These are phyloP conservation scores for Colletotrichum lini DNA, from an alignment of 2,329 filamentous ascomycete species.

Conservation along the genomic window DNA sequence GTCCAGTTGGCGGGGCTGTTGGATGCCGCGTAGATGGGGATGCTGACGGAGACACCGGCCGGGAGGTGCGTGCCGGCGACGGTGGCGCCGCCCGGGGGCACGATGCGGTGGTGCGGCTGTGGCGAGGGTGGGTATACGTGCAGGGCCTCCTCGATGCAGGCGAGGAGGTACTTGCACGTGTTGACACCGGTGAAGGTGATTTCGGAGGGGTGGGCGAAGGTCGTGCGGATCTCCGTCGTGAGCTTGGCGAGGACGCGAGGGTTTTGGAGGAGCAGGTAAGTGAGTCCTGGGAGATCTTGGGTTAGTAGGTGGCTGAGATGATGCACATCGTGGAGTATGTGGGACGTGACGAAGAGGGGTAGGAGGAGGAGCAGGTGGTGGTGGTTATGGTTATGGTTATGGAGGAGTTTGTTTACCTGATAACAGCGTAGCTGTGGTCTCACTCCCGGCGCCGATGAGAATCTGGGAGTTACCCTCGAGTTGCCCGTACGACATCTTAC, in stretches of 20 bases:
- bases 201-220: constrained; percentile 33
- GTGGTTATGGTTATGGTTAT: no score
- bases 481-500: constrained; percentile 28
- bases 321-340: not conserved
- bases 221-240: constrained; percentile 48
- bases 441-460: constrained; percentile 50
- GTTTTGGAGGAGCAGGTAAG: constrained; percentile 49
- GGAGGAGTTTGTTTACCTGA: constrained; percentile 47
- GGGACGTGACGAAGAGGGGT: no score
- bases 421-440: constrained; percentile 52
- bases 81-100: not conserved
- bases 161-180: constrained; percentile 46
- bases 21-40: constrained; percentile 12
- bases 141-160: constrained; percentile 46
- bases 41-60: constrained; percentile 52
- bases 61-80: constrained; percentile 49
- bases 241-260: constrained; percentile 50
- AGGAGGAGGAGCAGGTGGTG: no score
- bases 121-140: constrained; percentile 45
- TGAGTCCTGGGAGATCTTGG: constrained; percentile 36
- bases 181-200: constrained; percentile 31
- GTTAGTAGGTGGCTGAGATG: not conserved
- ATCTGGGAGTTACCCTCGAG: constrained; percentile 37
- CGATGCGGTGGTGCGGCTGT: constrained; percentile 2
- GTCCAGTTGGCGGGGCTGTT: constrained; percentile 53